Conservation (phyloP, 345 rosid species). For the Acer saccharum region DNA sequence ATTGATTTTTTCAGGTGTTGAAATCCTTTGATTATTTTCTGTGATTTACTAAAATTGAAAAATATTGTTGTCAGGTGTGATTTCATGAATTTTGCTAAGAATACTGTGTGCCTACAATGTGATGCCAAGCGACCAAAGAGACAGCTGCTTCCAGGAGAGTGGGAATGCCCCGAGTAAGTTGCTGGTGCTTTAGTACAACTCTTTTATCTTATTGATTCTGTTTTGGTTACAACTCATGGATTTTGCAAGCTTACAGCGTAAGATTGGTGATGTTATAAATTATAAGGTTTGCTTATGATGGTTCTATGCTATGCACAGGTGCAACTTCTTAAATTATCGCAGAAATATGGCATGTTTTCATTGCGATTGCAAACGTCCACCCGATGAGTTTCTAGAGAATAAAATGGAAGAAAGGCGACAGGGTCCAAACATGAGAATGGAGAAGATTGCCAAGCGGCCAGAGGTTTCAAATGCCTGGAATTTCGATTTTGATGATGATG, state of each 20-base stretch:
- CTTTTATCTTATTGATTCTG: neutral
- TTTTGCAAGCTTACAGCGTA: neutral
- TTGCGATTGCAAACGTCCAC: conserved; percentile 97
- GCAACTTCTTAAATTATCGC: conserved; percentile 94
- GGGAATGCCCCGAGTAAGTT: conserved; percentile 99
- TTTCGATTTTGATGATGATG: conserved; percentile 95
- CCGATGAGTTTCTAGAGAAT: conserved; percentile 65
- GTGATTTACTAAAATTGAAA: conserved; percentile 16
- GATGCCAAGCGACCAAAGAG: conserved; percentile 98
- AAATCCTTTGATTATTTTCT: neutral
- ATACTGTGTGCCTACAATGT: conserved; percentile 87
- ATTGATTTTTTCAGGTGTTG: conserved; percentile 6
- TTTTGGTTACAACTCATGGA: neutral
- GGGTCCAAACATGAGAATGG: conserved; percentile 44
- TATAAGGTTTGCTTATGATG: conserved; percentile 16
- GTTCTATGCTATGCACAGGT: conserved; percentile 56
- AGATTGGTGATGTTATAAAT: neutral
- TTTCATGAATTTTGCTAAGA: conserved; percentile 98
- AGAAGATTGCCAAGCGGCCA: conserved; percentile 43
- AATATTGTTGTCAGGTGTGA: conserved; percentile 67
- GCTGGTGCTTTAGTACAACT: neutral
- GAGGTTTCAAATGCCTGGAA: conserved; percentile 94
- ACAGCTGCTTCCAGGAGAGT: conserved; percentile 97
- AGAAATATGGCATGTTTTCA: conserved; percentile 94
- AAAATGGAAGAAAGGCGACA: conserved; percentile 54